phyloP scores from a whole-genome alignment of 108 stramenopile genomes.

The Halocafeteria seosinensis region DNA sequence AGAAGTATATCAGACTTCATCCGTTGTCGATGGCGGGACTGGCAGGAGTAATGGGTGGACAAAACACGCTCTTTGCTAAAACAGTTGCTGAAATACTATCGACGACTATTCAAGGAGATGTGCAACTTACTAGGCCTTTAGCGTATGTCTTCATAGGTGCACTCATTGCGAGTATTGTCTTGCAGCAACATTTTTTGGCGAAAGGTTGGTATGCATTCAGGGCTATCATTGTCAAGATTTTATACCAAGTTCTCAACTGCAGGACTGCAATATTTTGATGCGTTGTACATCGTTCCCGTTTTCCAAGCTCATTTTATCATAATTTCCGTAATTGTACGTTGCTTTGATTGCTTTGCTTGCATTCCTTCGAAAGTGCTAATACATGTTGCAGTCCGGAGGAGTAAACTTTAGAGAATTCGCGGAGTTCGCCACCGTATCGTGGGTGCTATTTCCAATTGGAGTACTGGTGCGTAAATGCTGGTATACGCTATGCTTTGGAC shows the following conservation, averaged over 20 bases:
- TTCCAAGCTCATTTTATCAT: constrained; percentile 10
- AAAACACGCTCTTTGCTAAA: constrained; percentile 10
- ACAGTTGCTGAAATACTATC: neutral
- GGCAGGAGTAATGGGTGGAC: constrained; percentile 2
- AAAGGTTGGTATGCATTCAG: no score
- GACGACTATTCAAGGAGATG: constrained; percentile 1
- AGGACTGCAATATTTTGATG: constrained; percentile 2
- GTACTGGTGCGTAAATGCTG: no score
- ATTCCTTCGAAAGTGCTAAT: no score
- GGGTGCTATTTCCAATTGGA: neutral
- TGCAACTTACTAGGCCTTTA: neutral
- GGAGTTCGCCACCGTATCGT: neutral
- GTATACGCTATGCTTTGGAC: no score
- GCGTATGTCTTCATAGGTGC: neutral
- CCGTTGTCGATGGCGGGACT: constrained; percentile 4
- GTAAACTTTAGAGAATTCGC: constrained; percentile 6
- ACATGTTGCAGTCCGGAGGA: constrained; percentile 2
- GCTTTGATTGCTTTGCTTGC: no score
- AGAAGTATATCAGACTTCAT: neutral
- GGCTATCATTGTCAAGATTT: no score
- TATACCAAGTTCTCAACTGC: no score
- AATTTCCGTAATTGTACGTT: neutral
- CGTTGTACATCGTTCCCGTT: constrained; percentile 10
- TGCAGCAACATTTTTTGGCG: constrained; percentile 5
- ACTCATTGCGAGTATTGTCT: neutral